A percentile compares a stretch with the other conserved stretches of the same genome.
Conservation (phyloP, 345 rosid species). For the Acer saccharum region DNA sequence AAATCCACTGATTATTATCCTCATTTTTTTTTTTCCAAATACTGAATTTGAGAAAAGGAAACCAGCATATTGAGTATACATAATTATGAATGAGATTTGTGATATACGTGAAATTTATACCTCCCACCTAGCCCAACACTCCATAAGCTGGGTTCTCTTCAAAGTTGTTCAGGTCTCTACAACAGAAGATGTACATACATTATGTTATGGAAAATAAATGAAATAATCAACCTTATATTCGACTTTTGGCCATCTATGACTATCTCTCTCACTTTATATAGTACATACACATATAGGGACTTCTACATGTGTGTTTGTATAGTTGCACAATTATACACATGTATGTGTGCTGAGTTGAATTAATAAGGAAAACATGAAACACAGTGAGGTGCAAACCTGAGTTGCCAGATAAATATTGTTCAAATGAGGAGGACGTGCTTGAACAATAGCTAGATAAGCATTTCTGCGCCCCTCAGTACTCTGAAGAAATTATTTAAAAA, state of each 20-base stretch:
- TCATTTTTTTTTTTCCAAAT: constrained; percentile 15
- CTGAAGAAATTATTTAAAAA: constrained; percentile 40
- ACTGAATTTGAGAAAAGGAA: constrained; percentile 19
- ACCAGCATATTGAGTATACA: neutral
- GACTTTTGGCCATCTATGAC: neutral
- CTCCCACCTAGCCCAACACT: constrained; percentile 99
- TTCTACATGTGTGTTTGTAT: neutral
- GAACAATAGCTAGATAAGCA: constrained; percentile 94
- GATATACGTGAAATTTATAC: constrained; percentile 39
- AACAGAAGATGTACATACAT: constrained; percentile 21
- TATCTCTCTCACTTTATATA: neutral
- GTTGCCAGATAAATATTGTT: constrained; percentile 93
- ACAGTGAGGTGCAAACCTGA: constrained; percentile 61
- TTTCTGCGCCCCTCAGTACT: constrained; percentile 82
- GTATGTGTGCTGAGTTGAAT: neutral
- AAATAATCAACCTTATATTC: neutral
- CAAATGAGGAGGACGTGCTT: constrained; percentile 82
- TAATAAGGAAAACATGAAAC: neutral
- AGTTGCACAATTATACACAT: neutral
- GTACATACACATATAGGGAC: neutral
- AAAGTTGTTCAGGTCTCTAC: constrained; percentile 97
- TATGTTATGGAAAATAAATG: neutral
- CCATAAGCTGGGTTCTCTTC: constrained; percentile 93
- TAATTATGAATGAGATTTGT: constrained; percentile 18
- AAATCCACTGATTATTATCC: constrained; percentile 14